These are phyloP conservation scores for Phlyctochytrium bullatum DNA, from an alignment of 192 early-diverging fungal genomes.

Conservation along the genomic window DNA sequence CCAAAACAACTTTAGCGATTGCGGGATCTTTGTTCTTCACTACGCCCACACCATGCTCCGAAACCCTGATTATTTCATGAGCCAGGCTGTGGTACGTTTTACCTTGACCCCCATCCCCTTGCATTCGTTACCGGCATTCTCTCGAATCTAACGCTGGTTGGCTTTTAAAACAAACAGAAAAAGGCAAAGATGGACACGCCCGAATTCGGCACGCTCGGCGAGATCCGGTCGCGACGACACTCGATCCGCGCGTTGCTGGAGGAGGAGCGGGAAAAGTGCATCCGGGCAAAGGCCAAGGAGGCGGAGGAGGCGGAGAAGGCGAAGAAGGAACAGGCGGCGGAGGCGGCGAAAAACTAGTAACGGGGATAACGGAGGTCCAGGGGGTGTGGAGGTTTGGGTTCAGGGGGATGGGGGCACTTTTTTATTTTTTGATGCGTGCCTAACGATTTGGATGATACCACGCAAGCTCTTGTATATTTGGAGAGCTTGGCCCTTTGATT, in stretches of 20 bases:
- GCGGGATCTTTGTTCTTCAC: slow-evolving; percentile 83
- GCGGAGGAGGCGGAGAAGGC: not conserved
- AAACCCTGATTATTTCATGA: slow-evolving; percentile 29
- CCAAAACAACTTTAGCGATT: slow-evolving; percentile 81
- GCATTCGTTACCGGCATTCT: not conserved
- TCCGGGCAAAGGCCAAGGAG: too few species aligned
- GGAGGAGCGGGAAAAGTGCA: slow-evolving; percentile 2
- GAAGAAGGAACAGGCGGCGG: too few species aligned
- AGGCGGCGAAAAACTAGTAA: too few species aligned
- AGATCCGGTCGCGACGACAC: slow-evolving; percentile 15
- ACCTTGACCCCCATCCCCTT: too few species aligned
- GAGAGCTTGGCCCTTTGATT: too few species aligned
- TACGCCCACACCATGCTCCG: slow-evolving; percentile 71
- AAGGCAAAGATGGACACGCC: slow-evolving; percentile 9
- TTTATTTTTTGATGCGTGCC: too few species aligned
- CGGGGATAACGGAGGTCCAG: too few species aligned
- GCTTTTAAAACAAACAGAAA: too few species aligned
- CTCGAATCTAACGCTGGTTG: not conserved
- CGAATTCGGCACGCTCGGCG: slow-evolving; percentile 14
- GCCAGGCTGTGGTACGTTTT: slow-evolving; percentile 14
- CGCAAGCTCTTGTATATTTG: too few species aligned
- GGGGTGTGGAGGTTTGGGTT: too few species aligned
- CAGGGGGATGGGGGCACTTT: too few species aligned
- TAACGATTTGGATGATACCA: too few species aligned
- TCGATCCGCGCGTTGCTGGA: slow-evolving; percentile 12